Conservation (phyloP, 1,284 basidiomycete genomes). For the Austroboletus novae-zelandiae region DNA sequence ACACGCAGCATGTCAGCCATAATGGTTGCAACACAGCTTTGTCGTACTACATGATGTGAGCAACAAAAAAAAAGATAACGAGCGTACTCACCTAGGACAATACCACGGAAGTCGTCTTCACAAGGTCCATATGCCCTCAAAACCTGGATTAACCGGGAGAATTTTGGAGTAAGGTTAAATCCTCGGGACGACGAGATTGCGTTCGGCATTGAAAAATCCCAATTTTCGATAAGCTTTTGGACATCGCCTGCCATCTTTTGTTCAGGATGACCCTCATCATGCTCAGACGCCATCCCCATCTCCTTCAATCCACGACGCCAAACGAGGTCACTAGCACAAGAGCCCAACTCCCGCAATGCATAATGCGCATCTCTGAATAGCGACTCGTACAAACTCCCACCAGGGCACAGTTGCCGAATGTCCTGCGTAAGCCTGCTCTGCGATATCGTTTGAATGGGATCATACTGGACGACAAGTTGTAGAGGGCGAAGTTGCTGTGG, state of each 20-base stretch:
- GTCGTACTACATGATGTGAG: slow-evolving; percentile 39
- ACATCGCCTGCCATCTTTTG: slow-evolving; percentile 31
- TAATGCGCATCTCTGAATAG: slow-evolving; percentile 46
- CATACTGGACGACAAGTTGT: slow-evolving; percentile 38
- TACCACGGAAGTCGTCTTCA: slow-evolving; percentile 56
- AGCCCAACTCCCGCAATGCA: slow-evolving; percentile 52
- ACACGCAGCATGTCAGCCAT: slow-evolving; percentile 47
- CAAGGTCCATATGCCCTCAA: slow-evolving; percentile 51
- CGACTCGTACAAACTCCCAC: slow-evolving; percentile 36
- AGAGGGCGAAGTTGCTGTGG: slow-evolving; percentile 34
- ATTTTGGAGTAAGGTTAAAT: slow-evolving; percentile 66
- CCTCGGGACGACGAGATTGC: slow-evolving; percentile 48
- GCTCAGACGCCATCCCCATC: slow-evolving; percentile 21
- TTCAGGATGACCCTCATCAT: slow-evolving; percentile 34
- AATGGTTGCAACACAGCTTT: slow-evolving; percentile 41
- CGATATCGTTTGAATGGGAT: slow-evolving; percentile 21
- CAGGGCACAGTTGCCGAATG: slow-evolving; percentile 39
- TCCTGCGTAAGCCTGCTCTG: slow-evolving; percentile 36
- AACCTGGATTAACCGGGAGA: slow-evolving; percentile 54
- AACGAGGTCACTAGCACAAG: slow-evolving; percentile 61
- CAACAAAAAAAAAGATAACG: background rate
- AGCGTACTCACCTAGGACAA: slow-evolving; percentile 56
- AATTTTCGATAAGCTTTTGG: slow-evolving; percentile 48
- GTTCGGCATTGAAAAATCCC: slow-evolving; percentile 60
- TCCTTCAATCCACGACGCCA: slow-evolving; percentile 56